phyloP scores from a whole-genome alignment of 1,139 yeast genomes.

The Debaryomyces fabryi region DNA sequence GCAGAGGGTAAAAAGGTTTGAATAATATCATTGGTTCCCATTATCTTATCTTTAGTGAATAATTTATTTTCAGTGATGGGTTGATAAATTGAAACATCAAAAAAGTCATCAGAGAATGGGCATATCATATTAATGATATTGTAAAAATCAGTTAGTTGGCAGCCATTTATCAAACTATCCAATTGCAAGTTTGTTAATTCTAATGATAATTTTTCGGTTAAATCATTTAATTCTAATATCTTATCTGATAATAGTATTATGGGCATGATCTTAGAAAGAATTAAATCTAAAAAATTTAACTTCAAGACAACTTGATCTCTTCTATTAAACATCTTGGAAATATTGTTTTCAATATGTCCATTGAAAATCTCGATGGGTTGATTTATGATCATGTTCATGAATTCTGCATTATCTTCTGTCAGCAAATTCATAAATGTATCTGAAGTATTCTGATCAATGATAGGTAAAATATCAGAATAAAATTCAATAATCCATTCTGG shows the following conservation, averaged over 20 bases:
- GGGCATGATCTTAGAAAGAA: conserved; percentile 58
- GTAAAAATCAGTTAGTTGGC: conserved; percentile 57
- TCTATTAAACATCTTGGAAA: conserved; percentile 27
- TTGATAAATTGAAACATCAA: conserved; percentile 58
- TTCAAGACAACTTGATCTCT: conserved; percentile 47
- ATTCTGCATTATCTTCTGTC: conserved; percentile 31
- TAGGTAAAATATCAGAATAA: conserved; percentile 51
- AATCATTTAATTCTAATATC: conserved; percentile 39
- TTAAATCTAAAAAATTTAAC: conserved; percentile 61
- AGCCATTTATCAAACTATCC: conserved; percentile 45
- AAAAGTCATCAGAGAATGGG: conserved; percentile 58
- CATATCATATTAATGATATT: conserved; percentile 73
- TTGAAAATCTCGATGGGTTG: conserved; percentile 52
- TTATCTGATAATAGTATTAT: conserved; percentile 42
- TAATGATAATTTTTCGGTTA: conserved; percentile 34
- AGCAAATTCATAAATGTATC: conserved; percentile 43
- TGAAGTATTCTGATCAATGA: conserved; percentile 47
- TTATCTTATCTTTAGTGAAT: conserved; percentile 48
- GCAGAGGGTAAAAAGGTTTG: conserved; percentile 61
- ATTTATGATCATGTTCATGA: conserved; percentile 44
- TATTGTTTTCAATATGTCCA: conserved; percentile 31
- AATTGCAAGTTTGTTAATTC: conserved; percentile 47
- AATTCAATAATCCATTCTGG: conserved; percentile 76
- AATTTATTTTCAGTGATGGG: conserved; percentile 67
- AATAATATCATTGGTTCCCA: conserved; percentile 43